A percentile compares a stretch with the other conserved stretches of the same genome.
These are phyloP conservation scores for Apiotrichum siamense DNA, from an alignment of 1,284 basidiomycete genomes.

Conservation along the genomic window DNA sequence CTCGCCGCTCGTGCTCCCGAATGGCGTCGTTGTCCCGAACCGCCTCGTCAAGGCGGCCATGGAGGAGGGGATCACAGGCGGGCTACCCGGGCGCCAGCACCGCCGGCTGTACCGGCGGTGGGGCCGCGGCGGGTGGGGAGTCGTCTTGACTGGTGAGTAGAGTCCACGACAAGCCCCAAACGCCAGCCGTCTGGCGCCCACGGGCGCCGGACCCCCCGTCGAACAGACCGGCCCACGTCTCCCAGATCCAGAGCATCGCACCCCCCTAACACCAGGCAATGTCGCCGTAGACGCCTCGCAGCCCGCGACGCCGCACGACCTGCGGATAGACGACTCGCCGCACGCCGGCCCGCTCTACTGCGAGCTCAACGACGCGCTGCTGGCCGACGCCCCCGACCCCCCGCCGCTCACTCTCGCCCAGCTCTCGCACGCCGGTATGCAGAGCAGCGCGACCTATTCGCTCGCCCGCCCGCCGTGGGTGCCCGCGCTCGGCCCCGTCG, in stretches of 20 bases:
- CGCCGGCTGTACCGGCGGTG: conserved; percentile 67
- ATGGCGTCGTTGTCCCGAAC: conserved; percentile 50
- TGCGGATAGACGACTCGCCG: conserved; percentile 55
- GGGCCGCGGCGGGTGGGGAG: conserved; percentile 75
- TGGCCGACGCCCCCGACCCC: conserved; percentile 34
- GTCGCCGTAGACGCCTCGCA: conserved; percentile 68
- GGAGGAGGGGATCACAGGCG: conserved; percentile 77
- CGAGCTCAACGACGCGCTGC: conserved; percentile 54
- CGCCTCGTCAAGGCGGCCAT: conserved; percentile 61
- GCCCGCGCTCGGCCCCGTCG: conserved; percentile 66
- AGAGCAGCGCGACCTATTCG: conserved; percentile 56
- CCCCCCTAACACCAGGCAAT: conserved; percentile 55
- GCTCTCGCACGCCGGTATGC: conserved; percentile 78
- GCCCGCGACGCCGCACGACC: conserved; percentile 73
- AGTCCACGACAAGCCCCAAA: not conserved
- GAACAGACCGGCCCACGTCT: not conserved
- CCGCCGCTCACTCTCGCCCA: conserved; percentile 58
- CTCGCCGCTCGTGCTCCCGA: conserved; percentile 55
- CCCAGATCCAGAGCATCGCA: not conserved
- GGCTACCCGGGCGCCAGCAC: conserved; percentile 63
- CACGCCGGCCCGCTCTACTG: conserved; percentile 52
- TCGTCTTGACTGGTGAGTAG: conserved; percentile 66
- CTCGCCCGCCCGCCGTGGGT: conserved; percentile 33
- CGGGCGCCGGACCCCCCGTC: not conserved
- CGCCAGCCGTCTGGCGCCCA: too few relatives aligned